Evolutionary conservation across 768 basidiomycete genomes (phyloP).

Genomic region (Coprinopsis sp.): DNA sequence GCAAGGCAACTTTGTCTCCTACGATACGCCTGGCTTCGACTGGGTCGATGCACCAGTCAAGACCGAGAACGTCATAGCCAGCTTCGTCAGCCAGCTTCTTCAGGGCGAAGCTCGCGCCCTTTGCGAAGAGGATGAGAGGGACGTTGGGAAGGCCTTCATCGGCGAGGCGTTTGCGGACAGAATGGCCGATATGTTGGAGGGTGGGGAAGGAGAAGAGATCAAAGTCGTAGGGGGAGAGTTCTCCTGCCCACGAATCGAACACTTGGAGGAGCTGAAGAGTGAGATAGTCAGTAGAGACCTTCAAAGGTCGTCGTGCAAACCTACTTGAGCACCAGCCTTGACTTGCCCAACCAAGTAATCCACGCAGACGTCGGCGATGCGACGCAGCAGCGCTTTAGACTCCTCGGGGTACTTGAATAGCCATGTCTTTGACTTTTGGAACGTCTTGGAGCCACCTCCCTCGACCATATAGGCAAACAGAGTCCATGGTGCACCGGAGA

Average conservation of each 20-base stretch:
- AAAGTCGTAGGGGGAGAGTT: conserved; percentile 88
- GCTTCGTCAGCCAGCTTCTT: conserved; percentile 50
- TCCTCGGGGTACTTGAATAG: conserved; percentile 85
- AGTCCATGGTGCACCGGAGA: conserved; percentile 98
- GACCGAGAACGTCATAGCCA: conserved; percentile 84
- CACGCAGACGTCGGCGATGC: conserved; percentile 85
- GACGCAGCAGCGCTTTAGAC: conserved; percentile 68
- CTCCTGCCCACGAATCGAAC: conserved; percentile 96
- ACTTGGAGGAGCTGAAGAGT: conserved; percentile 78
- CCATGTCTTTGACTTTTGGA: conserved; percentile 92
- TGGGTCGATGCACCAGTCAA: conserved; percentile 90
- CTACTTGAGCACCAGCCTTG: conserved; percentile 92
- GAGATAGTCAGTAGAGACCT: not conserved
- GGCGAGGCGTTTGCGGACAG: conserved; percentile 58
- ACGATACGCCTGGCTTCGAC: conserved; percentile 61
- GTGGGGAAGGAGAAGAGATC: conserved; percentile 77
- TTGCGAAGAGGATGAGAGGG: conserved; percentile 92
- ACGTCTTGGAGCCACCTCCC: conserved; percentile 87
- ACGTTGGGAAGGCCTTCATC: conserved; percentile 50
- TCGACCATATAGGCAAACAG: conserved; percentile 98
- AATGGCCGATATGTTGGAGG: conserved; percentile 62
- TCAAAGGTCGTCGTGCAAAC: conserved; percentile 11
- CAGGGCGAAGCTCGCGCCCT: conserved; percentile 82
- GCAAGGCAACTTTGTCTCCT: conserved; percentile 61
- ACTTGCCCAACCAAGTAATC: conserved; percentile 91